A percentile compares a stretch with the other conserved stretches of the same genome.
Evolutionary conservation across 2,329 filamentous ascomycete genomes (phyloP).

Genomic region (Sporothrix curviconia): DNA sequence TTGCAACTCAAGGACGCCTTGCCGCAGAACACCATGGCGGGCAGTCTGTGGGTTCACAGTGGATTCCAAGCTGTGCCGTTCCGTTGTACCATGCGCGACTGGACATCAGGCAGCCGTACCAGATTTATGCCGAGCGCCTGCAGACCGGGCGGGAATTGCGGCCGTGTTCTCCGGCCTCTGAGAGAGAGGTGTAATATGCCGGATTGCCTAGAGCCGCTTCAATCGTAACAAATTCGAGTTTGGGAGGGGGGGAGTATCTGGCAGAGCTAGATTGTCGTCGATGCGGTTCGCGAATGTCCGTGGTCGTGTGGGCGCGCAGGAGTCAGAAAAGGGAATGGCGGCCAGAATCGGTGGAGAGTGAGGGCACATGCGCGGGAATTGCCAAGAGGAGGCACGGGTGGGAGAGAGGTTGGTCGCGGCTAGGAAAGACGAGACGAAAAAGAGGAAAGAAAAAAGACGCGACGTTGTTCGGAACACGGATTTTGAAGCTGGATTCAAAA

Average conservation of each 20-base stretch:
- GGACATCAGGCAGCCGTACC: neutral
- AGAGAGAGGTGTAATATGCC: no score
- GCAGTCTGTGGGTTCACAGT: neutral
- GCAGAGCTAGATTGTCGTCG: no score
- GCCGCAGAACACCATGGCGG: conserved; percentile 48
- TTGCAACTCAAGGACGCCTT: conserved; percentile 51
- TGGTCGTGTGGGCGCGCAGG: no score
- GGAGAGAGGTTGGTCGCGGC: neutral
- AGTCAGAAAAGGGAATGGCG: no score
- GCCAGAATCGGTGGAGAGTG: no score
- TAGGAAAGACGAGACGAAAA: neutral
- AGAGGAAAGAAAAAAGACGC: conserved; percentile 7
- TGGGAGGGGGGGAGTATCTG: no score
- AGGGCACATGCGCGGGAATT: no score
- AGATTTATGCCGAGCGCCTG: neutral
- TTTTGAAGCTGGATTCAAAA: neutral
- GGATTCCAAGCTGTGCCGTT: neutral
- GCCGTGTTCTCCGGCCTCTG: no score
- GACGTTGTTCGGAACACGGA: neutral
- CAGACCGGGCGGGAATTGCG: neutral
- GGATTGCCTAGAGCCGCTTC: no score
- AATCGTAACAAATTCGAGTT: no score
- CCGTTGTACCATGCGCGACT: neutral
- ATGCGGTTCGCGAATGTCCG: no score
- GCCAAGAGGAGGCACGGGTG: no score